Evolutionary conservation across 805 yeast genomes (phyloP), one percentile per base, ranked within the genome.

Genomic region (Lipomyces mesembrius): DNA sequence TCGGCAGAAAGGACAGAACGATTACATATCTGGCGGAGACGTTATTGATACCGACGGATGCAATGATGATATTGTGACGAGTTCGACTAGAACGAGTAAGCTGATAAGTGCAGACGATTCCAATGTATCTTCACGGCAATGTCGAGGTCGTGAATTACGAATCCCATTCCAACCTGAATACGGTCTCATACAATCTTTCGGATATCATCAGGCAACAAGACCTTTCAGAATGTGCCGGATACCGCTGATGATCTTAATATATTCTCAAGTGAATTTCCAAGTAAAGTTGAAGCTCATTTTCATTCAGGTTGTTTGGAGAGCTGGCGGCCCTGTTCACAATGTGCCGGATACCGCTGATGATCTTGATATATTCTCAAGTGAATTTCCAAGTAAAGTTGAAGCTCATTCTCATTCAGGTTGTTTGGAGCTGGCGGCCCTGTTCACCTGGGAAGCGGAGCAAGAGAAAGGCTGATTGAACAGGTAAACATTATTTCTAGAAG

Each of bases 261-360:
- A 35, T 32, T 12, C 14, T 20, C 39, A 29, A 3, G 51, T 14
- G 56, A 35, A 52, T 64, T 56, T 32, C 61, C 66, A 34, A 59
- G 25, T n/a, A 64, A 46, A 12, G 37, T 71, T 67, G 73, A 83
- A 78, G 70, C 87, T 54, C 78, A 79, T 70, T 75, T 85, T 35
- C 82, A 81, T 63, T 85, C 84, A 79, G 79, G 87, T 52, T 82
- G 84, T 64, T 79, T 81, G 57, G n/a, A n/a, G 91, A 88, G 75
- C 76, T 87, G 57, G 79, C 81, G 34, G 80, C 74, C 32, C 79
- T 88, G 58, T 84, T 84, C 67, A 70, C 76, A 12, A 3, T 14
- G 39, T 9, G 14, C 29, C 29, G 4, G 29, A 27, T 27, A 27
- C 29, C 29, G 39, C 12, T 3, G 39, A 35, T 35, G 17, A 17